Percentiles rank a stretch among this genome's conserved stretches.
phyloP scores from a whole-genome alignment of 352 stramenopile species.

The Globisporangium abappressorium region DNA sequence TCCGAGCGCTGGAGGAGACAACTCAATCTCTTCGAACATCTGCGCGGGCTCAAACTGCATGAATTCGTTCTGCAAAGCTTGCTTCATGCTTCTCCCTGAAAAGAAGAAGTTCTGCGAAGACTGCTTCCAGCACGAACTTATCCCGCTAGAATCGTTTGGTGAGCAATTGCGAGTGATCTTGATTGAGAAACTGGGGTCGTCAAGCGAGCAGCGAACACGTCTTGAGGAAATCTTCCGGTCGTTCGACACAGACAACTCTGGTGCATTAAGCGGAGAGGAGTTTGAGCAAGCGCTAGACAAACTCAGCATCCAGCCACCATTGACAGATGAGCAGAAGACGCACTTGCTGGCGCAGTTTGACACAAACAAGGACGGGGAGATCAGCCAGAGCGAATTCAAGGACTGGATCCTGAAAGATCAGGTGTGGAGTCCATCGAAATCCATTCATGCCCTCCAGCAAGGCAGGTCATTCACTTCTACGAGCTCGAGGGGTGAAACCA shows the following conservation, averaged over 20 bases:
- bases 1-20: not conserved
- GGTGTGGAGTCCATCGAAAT: slow-evolving; percentile 39
- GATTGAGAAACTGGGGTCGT: slow-evolving; percentile 61
- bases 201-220: slow-evolving; percentile 26
- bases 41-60: slow-evolving; percentile 62
- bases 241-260: slow-evolving; percentile 63
- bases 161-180: slow-evolving; percentile 58
- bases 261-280: slow-evolving; percentile 49
- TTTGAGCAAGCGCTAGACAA: slow-evolving; percentile 48
- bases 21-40: slow-evolving; percentile 10
- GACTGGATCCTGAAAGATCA: slow-evolving; percentile 66
- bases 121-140: slow-evolving; percentile 68
- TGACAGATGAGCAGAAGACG: slow-evolving; percentile 44
- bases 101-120: slow-evolving; percentile 67
- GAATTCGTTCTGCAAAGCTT: slow-evolving; percentile 55
- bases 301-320: slow-evolving; percentile 49
- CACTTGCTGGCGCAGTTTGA: slow-evolving; percentile 68
- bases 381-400: slow-evolving; percentile 65
- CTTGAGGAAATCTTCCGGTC: slow-evolving; percentile 52
- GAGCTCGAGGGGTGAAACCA: not conserved
- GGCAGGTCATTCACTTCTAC: not conserved
- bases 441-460: not conserved
- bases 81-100: slow-evolving; percentile 39
- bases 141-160: slow-evolving; percentile 42
- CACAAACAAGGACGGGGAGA: slow-evolving; percentile 59